Conservation (phyloP, 257 asterid genomes). For the Solanum ossicruentum region DNA sequence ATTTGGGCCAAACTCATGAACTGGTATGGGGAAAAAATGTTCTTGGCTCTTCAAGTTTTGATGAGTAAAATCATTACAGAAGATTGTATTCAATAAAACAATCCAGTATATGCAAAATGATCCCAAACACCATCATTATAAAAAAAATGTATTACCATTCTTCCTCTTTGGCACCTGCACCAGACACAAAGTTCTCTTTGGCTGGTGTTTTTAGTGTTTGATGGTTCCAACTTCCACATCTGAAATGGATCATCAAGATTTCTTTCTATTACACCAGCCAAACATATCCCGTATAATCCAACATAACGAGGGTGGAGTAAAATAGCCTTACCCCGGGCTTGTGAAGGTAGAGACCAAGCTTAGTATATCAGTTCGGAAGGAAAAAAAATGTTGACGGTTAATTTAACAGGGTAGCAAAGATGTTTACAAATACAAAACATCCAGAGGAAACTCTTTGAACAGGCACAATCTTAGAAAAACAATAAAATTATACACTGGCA, state of each 20-base stretch:
- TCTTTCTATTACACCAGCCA: not conserved
- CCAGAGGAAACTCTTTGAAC: not conserved
- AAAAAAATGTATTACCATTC: not conserved
- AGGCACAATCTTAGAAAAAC: not conserved
- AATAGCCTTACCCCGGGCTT: not conserved
- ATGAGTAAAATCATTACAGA: not conserved
- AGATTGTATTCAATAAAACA: too few species aligned
- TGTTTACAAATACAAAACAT: constrained; percentile 1
- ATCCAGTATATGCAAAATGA: not conserved
- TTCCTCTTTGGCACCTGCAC: not conserved
- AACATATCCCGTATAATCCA: not conserved
- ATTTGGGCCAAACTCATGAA: not conserved
- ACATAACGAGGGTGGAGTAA: not conserved
- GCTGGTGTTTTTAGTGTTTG: not conserved
- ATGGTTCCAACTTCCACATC: too few species aligned
- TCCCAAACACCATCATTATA: not conserved
- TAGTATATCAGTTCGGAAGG: not conserved
- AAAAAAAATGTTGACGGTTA: not conserved
- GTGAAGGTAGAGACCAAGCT: not conserved
- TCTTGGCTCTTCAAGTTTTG: not conserved
- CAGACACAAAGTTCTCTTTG: not conserved
- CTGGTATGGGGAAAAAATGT: too few species aligned
- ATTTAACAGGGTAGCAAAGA: not conserved
- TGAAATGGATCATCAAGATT: too few species aligned
- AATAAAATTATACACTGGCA: constrained; percentile 20